These are phyloP conservation scores for Globisporangium camurandrum DNA, from an alignment of 352 stramenopile genomes.

Conservation along the genomic window DNA sequence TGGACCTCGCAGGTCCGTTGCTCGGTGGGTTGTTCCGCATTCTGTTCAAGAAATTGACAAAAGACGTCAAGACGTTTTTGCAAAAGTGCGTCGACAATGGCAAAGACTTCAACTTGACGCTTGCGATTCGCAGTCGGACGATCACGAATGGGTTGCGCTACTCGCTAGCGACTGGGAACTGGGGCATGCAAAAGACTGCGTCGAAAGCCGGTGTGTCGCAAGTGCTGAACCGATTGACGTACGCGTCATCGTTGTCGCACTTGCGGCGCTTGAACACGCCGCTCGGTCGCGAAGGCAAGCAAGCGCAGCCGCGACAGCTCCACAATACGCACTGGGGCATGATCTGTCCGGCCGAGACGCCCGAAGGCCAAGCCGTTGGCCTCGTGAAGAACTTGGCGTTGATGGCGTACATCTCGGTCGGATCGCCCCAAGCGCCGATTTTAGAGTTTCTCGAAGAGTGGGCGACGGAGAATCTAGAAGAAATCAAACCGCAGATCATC, in stretches of 20 bases:
- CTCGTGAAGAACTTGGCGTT: constrained; percentile 98
- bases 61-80: constrained; percentile 94
- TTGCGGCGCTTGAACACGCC: constrained; percentile 98
- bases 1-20: constrained; percentile 98
- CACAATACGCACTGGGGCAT: constrained; percentile 99
- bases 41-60: constrained; percentile 98
- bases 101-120: constrained; percentile 96
- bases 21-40: constrained; percentile 97
- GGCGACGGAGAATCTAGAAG: constrained; percentile 96
- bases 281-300: constrained; percentile 97
- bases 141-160: constrained; percentile 99
- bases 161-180: constrained; percentile 99
- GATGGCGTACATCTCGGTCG: constrained; percentile 98
- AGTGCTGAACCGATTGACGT: constrained; percentile 99
- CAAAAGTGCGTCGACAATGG: constrained; percentile 89
- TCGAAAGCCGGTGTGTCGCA: constrained; percentile 98
- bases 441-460: constrained; percentile 99
- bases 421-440: constrained; percentile 91
- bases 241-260: constrained; percentile 97
- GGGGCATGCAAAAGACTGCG: constrained; percentile 91
- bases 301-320: constrained; percentile 98
- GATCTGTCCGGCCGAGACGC: constrained; percentile 97
- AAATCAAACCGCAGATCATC: constrained; percentile 97
- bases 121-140: constrained; percentile 95
- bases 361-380: constrained; percentile 92